Evolutionary conservation across 2,329 filamentous ascomycete species (phyloP).

Genomic region (Colletotrichum horii): DNA sequence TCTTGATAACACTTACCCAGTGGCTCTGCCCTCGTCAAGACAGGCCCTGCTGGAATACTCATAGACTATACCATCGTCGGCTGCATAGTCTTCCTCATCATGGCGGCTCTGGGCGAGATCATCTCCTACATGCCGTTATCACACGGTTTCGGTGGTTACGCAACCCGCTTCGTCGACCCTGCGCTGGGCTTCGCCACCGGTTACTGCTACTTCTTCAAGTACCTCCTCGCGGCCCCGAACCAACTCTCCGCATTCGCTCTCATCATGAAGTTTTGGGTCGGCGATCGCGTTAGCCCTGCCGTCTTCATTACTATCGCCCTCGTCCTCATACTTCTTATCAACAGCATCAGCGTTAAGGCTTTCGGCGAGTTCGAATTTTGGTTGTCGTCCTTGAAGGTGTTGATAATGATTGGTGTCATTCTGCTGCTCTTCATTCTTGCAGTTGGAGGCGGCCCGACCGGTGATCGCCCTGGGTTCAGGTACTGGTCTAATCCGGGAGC

Average conservation of each 20-base stretch:
- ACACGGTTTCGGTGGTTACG: slow-evolving; percentile 67
- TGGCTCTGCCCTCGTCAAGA: slow-evolving; percentile 51
- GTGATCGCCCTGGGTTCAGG: slow-evolving; percentile 43
- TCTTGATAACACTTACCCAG: not conserved
- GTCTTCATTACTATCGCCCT: slow-evolving; percentile 16
- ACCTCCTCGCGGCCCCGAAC: slow-evolving; percentile 33
- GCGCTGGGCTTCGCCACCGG: slow-evolving; percentile 12
- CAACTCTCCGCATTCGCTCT: slow-evolving; percentile 44
- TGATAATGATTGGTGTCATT: slow-evolving; percentile 46
- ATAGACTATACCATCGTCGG: slow-evolving; percentile 48
- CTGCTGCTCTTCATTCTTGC: slow-evolving; percentile 41
- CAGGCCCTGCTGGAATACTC: slow-evolving; percentile 46
- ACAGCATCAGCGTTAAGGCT: slow-evolving; percentile 49
- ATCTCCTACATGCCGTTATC: slow-evolving; percentile 31
- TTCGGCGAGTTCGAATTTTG: slow-evolving; percentile 43
- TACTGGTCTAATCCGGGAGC: slow-evolving; percentile 50
- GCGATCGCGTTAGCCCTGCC: slow-evolving; percentile 6
- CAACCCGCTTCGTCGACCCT: slow-evolving; percentile 64
- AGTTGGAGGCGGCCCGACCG: slow-evolving; percentile 42
- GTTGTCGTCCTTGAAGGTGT: slow-evolving; percentile 49
- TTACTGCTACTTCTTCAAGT: slow-evolving; percentile 16
- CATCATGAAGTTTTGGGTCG: slow-evolving; percentile 17
- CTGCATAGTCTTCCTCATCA: slow-evolving; percentile 60
- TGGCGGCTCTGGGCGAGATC: slow-evolving; percentile 46
- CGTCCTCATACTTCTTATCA: slow-evolving; percentile 40